Evolutionary conservation across 1,139 yeast genomes (phyloP).

Genomic region (Scheffersomyces illinoinensis): DNA sequence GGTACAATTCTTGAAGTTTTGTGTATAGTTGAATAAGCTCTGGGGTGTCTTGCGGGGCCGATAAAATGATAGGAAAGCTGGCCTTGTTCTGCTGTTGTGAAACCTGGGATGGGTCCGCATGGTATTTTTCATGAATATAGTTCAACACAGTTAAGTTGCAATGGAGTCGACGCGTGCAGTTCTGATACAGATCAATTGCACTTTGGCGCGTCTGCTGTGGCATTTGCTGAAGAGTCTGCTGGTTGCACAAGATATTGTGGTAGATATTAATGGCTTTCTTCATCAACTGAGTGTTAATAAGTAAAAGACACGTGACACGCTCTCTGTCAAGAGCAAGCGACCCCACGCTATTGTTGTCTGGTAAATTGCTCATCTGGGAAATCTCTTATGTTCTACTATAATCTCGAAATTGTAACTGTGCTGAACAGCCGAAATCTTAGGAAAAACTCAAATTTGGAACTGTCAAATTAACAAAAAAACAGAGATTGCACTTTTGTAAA

Average conservation of each 20-base stretch:
- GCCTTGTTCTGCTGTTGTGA: slow-evolving; percentile 32
- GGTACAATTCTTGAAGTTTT: slow-evolving; percentile 52
- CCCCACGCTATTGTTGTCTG: slow-evolving; percentile 4
- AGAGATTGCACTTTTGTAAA: neutral
- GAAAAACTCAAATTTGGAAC: neutral
- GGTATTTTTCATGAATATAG: slow-evolving; percentile 53
- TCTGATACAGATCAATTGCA: slow-evolving; percentile 49
- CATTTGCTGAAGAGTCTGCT: slow-evolving; percentile 35
- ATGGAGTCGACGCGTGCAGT: slow-evolving; percentile 53
- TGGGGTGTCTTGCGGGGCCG: slow-evolving; percentile 58
- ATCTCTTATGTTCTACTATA: neutral
- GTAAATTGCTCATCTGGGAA: neutral
- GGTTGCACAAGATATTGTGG: slow-evolving; percentile 36
- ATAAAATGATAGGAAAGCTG: slow-evolving; percentile 51
- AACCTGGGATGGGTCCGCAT: slow-evolving; percentile 30
- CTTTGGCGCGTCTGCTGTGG: slow-evolving; percentile 37
- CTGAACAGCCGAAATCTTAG: neutral
- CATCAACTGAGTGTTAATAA: slow-evolving; percentile 54
- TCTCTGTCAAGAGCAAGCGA: slow-evolving; percentile 35
- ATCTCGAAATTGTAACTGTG: neutral
- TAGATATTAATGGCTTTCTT: slow-evolving; percentile 47
- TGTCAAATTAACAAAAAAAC: neutral
- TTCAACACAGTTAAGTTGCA: slow-evolving; percentile 55
- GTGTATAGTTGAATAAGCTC: slow-evolving; percentile 50
- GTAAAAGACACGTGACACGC: slow-evolving; percentile 51